Evolutionary conservation across 179 eudicot species (phyloP).

Genomic region (Spergularia azorica): DNA sequence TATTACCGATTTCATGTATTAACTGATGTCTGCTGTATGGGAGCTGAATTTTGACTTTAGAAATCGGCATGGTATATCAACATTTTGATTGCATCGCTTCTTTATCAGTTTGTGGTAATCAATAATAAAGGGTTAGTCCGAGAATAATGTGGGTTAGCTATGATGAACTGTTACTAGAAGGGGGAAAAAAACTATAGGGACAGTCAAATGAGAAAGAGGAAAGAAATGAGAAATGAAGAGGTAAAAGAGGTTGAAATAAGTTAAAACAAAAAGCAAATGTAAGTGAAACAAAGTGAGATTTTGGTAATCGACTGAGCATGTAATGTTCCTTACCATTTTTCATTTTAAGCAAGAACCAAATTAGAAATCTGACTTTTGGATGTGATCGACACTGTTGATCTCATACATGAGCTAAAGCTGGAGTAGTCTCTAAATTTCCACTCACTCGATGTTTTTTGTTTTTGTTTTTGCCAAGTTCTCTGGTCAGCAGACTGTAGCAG

Average conservation of each 20-base stretch:
- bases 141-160: not conserved
- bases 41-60: not conserved
- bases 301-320: not conserved
- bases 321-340: not conserved
- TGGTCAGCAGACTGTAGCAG: conserved; percentile 98
- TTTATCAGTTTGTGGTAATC: not conserved
- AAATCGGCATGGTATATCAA: not conserved
- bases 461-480: conserved; percentile 52
- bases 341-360: not conserved
- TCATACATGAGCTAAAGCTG: not conserved
- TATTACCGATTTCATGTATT: not conserved
- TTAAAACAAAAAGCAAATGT: not conserved
- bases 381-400: not conserved
- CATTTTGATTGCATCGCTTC: not conserved
- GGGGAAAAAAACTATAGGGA: not conserved
- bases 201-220: not conserved
- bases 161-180: not conserved
- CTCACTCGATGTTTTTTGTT: not conserved
- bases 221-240: not conserved
- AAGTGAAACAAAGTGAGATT: not conserved
- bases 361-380: not conserved
- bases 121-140: not conserved
- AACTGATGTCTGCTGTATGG: not conserved
- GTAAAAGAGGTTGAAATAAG: not conserved
- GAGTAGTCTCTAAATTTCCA: not conserved